Evolutionary conservation across 805 yeast genomes (phyloP), one percentile per base, ranked within the genome.

Genomic region (Jamesozyma lodderae): DNA sequence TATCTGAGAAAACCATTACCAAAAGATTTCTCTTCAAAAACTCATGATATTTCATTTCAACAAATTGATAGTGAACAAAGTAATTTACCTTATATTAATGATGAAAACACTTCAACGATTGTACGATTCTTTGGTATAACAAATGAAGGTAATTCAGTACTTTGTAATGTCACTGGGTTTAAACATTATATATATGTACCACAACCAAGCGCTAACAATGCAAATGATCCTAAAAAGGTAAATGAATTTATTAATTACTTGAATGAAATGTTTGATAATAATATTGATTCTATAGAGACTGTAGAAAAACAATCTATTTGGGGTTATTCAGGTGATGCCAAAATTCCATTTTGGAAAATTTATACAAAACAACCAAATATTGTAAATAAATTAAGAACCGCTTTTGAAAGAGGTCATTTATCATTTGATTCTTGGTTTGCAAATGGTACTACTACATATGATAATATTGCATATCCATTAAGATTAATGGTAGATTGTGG

Each of bases 61-160:
- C 98, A 92, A 53, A 67, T 92, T 50, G 98, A 92, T 59, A 95
- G 94, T 1, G 97, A 92, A 52, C 98, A 92, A 52, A 73, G 83
- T 3, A 55, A 63, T 21, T 56, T 73, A 7, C 73, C 74, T 26
- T 36, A 37, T 20, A 78, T 48, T 4, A 40, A 35, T 11, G 64
- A 55, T 41, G 51, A 49, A 24, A 52, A 53, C 29, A 59, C 63
- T 4, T 67, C 72, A 19, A 73, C 81, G 0, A 70, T 75, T 1
- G 83, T 88, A 0, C 72, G 96, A 39, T 81, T 94, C 53, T 92
- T 88, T 60, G 99, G 99, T 41, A 87, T 94, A 28, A 87, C 97
- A 1, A 74, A 69, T 41, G 79, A 75, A 40, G 99, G 99, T 4
- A 67, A 86, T 53, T 83, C 96, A 0, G 84, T 92, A 16, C 68